Evolutionary conservation across 2,329 filamentous ascomycete species (phyloP).

Genomic region (Arthrobotrys iridis): DNA sequence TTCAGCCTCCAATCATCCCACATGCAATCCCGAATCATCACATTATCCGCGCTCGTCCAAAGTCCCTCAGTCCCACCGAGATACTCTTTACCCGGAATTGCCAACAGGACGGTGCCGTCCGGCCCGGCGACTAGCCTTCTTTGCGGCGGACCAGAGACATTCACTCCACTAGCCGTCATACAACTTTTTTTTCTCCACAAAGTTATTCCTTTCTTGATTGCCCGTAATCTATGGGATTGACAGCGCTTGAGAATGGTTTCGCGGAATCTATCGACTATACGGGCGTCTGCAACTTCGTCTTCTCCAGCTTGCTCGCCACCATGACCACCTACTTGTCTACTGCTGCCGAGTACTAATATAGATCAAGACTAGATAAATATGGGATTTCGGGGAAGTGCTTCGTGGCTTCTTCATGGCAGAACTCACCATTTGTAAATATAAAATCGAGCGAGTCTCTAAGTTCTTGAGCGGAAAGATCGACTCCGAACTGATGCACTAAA

Average conservation of each 20-base stretch:
- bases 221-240: too few species aligned
- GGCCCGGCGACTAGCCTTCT: not conserved
- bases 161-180: not conserved
- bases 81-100: not conserved
- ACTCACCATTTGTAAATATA: not conserved
- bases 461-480: not conserved
- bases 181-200: too few species aligned
- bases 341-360: not conserved
- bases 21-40: not conserved
- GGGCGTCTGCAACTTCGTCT: not conserved
- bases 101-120: not conserved
- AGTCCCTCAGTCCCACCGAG: not conserved
- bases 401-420: not conserved
- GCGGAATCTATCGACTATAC: not conserved
- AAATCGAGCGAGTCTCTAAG: not conserved
- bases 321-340: too few species aligned
- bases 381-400: not conserved
- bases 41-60: not conserved
- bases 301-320: too few species aligned
- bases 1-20: conserved; percentile 39
- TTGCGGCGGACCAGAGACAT: not conserved
- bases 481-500: not conserved
- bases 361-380: not conserved
- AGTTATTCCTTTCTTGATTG: too few species aligned
- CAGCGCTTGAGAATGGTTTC: not conserved